phyloP scores from a whole-genome alignment of 352 stramenopile genomes.

The Pythium utonaiense region DNA sequence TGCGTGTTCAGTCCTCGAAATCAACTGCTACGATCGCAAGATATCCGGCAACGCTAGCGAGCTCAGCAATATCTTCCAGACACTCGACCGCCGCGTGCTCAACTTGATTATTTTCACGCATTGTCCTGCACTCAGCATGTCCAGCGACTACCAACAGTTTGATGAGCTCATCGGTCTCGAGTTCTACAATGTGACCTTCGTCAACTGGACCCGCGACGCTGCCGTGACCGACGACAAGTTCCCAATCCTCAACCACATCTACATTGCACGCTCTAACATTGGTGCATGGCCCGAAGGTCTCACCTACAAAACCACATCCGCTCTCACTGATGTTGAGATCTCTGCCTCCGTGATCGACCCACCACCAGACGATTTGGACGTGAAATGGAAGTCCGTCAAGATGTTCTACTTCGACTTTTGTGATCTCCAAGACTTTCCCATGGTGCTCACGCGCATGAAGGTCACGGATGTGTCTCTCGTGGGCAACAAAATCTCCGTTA shows the following conservation, averaged over 20 bases:
- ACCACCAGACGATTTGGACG: constrained; percentile 26
- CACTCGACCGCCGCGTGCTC: constrained; percentile 29
- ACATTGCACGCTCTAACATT: constrained; percentile 28
- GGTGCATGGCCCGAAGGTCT: constrained; percentile 29
- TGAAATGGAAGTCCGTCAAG: constrained; percentile 28
- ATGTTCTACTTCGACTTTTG: constrained; percentile 45
- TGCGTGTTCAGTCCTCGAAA: constrained; percentile 43
- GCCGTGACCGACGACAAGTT: constrained; percentile 27
- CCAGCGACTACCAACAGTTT: constrained; percentile 28
- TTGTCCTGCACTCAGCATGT: constrained; percentile 29
- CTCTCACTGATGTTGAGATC: constrained; percentile 38
- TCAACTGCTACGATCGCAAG: constrained; percentile 34
- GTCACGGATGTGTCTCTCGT: constrained; percentile 35
- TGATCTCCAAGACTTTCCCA: constrained; percentile 27
- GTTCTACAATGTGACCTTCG: constrained; percentile 42
- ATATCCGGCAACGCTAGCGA: constrained; percentile 25
- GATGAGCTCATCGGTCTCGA: constrained; percentile 33
- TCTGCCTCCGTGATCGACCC: constrained; percentile 22
- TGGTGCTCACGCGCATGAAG: constrained; percentile 14
- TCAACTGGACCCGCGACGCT: constrained; percentile 25
- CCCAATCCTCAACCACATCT: constrained; percentile 28
- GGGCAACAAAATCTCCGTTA: constrained; percentile 34
- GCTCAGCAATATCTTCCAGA: constrained; percentile 21
- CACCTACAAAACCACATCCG: constrained; percentile 27
- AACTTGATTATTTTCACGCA: constrained; percentile 48